Percentiles rank a stretch among this genome's conserved stretches.
Evolutionary conservation across 306 rosid species (phyloP).

Genomic region (Macrotyloma uniflorum): DNA sequence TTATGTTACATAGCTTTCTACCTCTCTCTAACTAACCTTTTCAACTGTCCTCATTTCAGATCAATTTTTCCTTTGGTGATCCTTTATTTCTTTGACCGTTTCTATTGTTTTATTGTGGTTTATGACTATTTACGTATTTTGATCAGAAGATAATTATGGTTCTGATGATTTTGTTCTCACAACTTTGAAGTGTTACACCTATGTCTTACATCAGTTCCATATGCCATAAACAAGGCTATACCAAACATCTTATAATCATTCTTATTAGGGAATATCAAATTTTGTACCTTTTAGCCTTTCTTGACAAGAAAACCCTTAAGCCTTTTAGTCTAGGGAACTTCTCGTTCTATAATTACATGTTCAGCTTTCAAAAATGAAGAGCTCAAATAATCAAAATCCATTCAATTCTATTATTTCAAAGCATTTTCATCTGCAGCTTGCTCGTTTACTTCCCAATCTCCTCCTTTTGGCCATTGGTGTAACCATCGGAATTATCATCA

Average conservation of each 20-base stretch:
- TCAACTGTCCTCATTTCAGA: background rate
- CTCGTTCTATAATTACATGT: background rate
- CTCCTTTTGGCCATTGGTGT: constrained; percentile 63
- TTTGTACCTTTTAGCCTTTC: background rate
- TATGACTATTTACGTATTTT: background rate
- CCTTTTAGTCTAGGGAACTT: background rate
- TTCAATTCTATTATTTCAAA: constrained; percentile 38
- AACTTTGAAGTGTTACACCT: constrained; percentile 14
- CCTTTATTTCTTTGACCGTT: constrained; percentile 3
- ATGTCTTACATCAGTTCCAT: background rate
- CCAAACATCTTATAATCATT: constrained; percentile 26
- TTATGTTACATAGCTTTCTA: background rate
- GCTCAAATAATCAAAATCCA: constrained; percentile 31
- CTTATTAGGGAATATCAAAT: background rate
- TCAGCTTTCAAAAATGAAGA: constrained; percentile 41
- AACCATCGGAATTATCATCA: constrained; percentile 54
- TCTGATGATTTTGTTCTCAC: background rate
- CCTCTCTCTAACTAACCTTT: background rate
- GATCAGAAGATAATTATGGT: background rate
- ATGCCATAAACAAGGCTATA: constrained; percentile 13
- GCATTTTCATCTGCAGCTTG: constrained; percentile 33
- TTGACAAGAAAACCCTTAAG: constrained; percentile 2
- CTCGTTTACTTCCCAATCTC: constrained; percentile 44
- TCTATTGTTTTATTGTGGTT: background rate
- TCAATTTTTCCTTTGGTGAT: background rate